Evolutionary conservation across 306 rosid genomes (phyloP).

Genomic region (Biancaea sappan): DNA sequence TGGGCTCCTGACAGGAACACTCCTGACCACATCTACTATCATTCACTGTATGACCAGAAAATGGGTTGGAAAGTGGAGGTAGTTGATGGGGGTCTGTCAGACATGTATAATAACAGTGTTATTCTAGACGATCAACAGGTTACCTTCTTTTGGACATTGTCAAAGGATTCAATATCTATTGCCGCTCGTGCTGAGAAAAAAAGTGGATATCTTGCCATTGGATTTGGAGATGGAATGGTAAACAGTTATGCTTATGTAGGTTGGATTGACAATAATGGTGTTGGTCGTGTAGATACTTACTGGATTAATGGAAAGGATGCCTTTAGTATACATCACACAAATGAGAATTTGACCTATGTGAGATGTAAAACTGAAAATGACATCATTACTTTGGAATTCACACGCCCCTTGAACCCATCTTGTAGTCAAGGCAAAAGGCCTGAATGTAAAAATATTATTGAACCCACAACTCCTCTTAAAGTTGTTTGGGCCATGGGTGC

Average conservation of each 20-base stretch:
- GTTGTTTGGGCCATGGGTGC: conserved; percentile 97
- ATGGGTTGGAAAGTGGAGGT: conserved; percentile 97
- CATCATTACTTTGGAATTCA: conserved; percentile 81
- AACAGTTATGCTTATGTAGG: conserved; percentile 83
- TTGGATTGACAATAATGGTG: conserved; percentile 73
- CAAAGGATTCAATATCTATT: conserved; percentile 65
- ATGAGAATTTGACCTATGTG: conserved; percentile 74
- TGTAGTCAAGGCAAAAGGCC: conserved; percentile 52
- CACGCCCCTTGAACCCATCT: conserved; percentile 78
- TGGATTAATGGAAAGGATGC: conserved; percentile 91
- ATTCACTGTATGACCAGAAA: conserved; percentile 71
- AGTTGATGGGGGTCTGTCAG: conserved; percentile 92
- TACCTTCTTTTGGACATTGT: conserved; percentile 84
- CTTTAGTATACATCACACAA: conserved; percentile 59
- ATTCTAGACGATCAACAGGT: conserved; percentile 92
- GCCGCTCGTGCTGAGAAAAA: conserved; percentile 93
- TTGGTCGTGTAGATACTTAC: conserved; percentile 68
- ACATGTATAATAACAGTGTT: conserved; percentile 92
- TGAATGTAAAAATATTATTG: conserved; percentile 81
- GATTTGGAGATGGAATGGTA: conserved; percentile 81
- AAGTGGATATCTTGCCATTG: conserved; percentile 93
- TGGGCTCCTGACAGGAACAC: conserved; percentile 92
- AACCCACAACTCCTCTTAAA: conserved; percentile 82
- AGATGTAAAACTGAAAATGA: conserved; percentile 85
- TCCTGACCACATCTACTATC: conserved; percentile 75